Percentiles rank a stretch among this genome's conserved stretches.
These are phyloP conservation scores for Lablab purpureus DNA, from an alignment of 306 rosid species.

Conservation along the genomic window DNA sequence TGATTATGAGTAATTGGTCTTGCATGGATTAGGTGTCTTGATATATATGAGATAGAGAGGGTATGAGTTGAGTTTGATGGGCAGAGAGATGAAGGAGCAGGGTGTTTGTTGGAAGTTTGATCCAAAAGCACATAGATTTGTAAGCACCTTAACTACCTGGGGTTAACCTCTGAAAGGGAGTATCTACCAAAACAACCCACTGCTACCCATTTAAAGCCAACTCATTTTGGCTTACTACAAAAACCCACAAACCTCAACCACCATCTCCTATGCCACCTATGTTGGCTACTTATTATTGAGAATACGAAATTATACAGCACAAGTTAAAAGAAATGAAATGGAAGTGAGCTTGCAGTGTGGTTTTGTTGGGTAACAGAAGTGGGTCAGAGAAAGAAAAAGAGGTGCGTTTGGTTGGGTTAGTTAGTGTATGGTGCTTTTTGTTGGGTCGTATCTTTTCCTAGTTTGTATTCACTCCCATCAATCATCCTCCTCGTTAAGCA, in stretches of 20 bases:
- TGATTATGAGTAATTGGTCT: slow-evolving; percentile 45
- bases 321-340: not conserved
- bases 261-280: no score
- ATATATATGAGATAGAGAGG: no score
- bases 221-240: not conserved
- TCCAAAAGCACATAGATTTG: not conserved
- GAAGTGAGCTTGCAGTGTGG: slow-evolving; percentile 19
- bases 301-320: no score
- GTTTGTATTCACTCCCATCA: slow-evolving; percentile 31
- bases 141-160: not conserved
- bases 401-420: slow-evolving; percentile 36
- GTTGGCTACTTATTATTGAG: slow-evolving; percentile 11
- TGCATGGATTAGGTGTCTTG: slow-evolving; percentile 18
- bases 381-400: slow-evolving; percentile 28
- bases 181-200: slow-evolving; percentile 44
- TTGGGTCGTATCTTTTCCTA: slow-evolving; percentile 37
- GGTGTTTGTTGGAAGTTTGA: not conserved
- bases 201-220: slow-evolving; percentile 14
- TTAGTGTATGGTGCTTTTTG: slow-evolving; percentile 38
- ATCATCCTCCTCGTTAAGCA: slow-evolving; percentile 5
- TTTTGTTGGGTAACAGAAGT: not conserved
- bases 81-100: not conserved
- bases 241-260: slow-evolving; percentile 23
- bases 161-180: slow-evolving; percentile 12
- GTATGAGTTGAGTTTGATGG: not conserved